Evolutionary conservation across 2,329 filamentous ascomycete genomes (phyloP), one percentile per base, ranked within the genome.

Genomic region (Xylariaceae sp.): DNA sequence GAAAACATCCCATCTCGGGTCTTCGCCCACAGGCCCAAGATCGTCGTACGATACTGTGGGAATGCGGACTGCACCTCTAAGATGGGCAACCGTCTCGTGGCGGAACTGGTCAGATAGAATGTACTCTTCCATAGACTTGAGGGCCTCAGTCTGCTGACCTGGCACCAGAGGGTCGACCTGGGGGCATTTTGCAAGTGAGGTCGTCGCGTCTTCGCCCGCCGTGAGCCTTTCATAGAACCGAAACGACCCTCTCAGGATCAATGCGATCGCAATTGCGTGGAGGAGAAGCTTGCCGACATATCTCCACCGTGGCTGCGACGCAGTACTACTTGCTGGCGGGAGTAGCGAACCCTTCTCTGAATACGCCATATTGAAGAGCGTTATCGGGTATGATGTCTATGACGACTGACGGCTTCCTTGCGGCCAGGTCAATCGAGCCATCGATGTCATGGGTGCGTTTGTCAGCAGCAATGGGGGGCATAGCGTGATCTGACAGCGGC

Each of bases 1-100:
- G 58, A 88, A 79, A 10, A 79, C 73, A 2, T 81, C 75, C 77
- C 84, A 88, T 47, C 80, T 73, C 41, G 75, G 66, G 60, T 87
- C 84, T 40, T 74, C 69, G 31, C 77, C 79, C 14, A 85, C 68
- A 0, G 69, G 66, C 4, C 78, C 79, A 55, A 84, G 69, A 55
- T 83, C 75, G 58, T 84, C 80, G 48, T 75, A 82, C 0, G 76
- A 77, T 44, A 80, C 70, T 1, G 81, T 81, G 1, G 79, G 78
- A 22, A 84, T 73, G 59, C 77, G 74, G 31, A 86, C 71, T 18
- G 77, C 72, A 3, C 72, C 71, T 13, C 76, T 65, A 52, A 81
- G 42, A 47, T 65, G 67, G 44, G 54, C 50, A 34, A 71, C 54
- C 13, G 69, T 66, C 42, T 67, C 65, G 31, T 68, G 65, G 31